Evolutionary conservation across 768 basidiomycete genomes (phyloP), one percentile per base, ranked within the genome.

Genomic region (Tulasnella calospora): DNA sequence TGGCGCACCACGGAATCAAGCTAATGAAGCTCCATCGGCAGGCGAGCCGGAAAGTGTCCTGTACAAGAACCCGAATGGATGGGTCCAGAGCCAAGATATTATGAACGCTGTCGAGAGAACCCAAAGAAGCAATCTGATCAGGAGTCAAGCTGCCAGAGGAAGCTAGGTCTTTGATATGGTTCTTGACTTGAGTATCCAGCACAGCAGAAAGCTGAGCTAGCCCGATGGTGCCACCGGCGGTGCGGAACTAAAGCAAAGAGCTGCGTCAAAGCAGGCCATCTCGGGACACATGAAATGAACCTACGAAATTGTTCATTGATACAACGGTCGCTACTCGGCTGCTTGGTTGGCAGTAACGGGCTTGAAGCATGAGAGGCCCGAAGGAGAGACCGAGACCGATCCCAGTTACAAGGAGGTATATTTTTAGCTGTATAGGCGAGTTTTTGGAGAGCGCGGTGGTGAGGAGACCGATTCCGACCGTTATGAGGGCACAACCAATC

Each of bases 131-230:
- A 10, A 38, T 55, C n/a, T 77, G 76, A 3, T 67, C 76, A 33
- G 76, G 55, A 30, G 55, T 71, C 35, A 77, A 40, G 30, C 23
- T 21, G 76, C 38, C 35, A 17, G 76, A 83, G 47, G 47, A 51
- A 51, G 21, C 47, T 6, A 51, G 81, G 40, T 80, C 69, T 19
- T 80, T 38, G 78, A 89, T 82, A 73, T 84, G 84, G 30, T 81
- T 35, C 38, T 82, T 82, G 36, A 87, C 88, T 82, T 85, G 87
- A 40, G 84, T 82, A 79, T 85, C 85, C 74, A 89, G 84, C 33
- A 89, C 83, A 10, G 89, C 86, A 57, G 85, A 85, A 73, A 88
- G 88, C 80, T 89, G 89, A 0, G 89, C 88, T 51, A 89, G 85
- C 27, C 89, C 88, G 46, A 88, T 81, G 0, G 88, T 89, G 10